A percentile compares a stretch with the other conserved stretches of the same genome.
Conservation (phyloP, 202 grass and related monocot species). For the Setaria italica region DNA sequence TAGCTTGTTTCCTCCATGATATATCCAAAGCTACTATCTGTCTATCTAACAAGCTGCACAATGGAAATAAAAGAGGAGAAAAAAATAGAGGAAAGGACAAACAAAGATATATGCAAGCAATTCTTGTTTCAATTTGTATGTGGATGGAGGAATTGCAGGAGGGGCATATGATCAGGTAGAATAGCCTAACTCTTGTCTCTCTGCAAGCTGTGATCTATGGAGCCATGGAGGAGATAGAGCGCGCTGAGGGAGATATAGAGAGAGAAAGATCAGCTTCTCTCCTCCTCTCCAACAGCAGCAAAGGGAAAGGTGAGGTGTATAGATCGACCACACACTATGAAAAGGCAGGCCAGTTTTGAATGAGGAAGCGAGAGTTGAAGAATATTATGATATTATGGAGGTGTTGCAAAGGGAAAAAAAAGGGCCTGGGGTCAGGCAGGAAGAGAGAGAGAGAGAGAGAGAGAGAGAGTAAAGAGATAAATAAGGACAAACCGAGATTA, state of each 20-base stretch:
- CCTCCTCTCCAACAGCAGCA: slow-evolving; percentile 40
- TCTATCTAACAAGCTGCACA: slow-evolving; percentile 45
- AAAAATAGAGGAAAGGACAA: slow-evolving; percentile 11
- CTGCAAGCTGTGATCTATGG: slow-evolving; percentile 38
- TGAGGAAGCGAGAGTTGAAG: slow-evolving; percentile 48
- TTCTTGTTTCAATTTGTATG: slow-evolving; percentile 41
- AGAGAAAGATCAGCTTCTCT: slow-evolving; percentile 39
- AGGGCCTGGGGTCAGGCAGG: background rate
- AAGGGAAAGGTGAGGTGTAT: slow-evolving; percentile 63
- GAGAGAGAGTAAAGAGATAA: slow-evolving; percentile 60
- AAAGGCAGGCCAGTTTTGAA: slow-evolving; percentile 53
- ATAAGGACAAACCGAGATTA: slow-evolving; percentile 69
- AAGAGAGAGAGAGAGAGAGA: background rate
- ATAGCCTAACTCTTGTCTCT: slow-evolving; percentile 45
- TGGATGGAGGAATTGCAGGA: slow-evolving; percentile 46
- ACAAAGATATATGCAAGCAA: slow-evolving; percentile 22
- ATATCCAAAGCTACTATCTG: slow-evolving; percentile 16
- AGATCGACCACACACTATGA: slow-evolving; percentile 48
- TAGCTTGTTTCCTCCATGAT: slow-evolving; percentile 48
- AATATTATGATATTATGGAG: slow-evolving; percentile 65
- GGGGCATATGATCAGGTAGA: slow-evolving; percentile 54
- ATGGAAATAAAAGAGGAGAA: slow-evolving; percentile 5
- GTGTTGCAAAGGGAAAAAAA: slow-evolving; percentile 39
- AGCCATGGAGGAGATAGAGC: background rate
- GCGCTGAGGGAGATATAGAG: background rate